Evolutionary conservation across 2,329 filamentous ascomycete species (phyloP), one percentile per base, ranked within the genome.

Genomic region (Penicillium corylophilum): DNA sequence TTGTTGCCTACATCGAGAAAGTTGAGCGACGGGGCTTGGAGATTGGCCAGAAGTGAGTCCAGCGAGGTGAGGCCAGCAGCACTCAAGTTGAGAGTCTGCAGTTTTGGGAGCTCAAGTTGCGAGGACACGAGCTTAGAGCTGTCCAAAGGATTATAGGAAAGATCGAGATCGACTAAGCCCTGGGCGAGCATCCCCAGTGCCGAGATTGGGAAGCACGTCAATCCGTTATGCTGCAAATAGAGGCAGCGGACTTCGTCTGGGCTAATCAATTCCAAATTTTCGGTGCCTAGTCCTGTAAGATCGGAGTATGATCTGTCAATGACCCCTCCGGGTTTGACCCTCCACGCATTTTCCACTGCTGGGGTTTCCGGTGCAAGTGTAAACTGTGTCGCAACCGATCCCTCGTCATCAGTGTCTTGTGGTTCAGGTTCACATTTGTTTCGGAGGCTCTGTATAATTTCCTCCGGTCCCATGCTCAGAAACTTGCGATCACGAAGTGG

Each of bases 401-500:
- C 70, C 48, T 71, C 74, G 26, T 74, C 73, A 48, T 69, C 66
- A 9, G 68, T 69, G 31, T 70, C 64, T 53, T 53, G 69, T 48
- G 57, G 71, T 61, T 52, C 80, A 66, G 18, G 88, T 82, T 66
- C 85, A 82, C 54, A 74, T 23, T 89, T 82, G 31, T 80, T 80
- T 18, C 82, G 80, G 39, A 96, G 74, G 39, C 86, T 83, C 38
- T 82, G 81, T 71, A 95, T 96, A 55, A 97, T 76, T 48, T 94
- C 88, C 13, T 90, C 88, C 0, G 89, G 91, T 20, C 82, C 81
- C 74, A 95, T 89, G 0, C 83, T 87, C 13, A 92, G 77, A 60
- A 94, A 90, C 67, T 91, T 96, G 67, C 88, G 91, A 67, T 96
- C 91, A 13, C 89, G 82, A 13, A 99, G 76, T 0, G 94, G 94